Evolutionary conservation across 176 grass and related monocot species (phyloP).

Genomic region (Lolium multiflorum): DNA sequence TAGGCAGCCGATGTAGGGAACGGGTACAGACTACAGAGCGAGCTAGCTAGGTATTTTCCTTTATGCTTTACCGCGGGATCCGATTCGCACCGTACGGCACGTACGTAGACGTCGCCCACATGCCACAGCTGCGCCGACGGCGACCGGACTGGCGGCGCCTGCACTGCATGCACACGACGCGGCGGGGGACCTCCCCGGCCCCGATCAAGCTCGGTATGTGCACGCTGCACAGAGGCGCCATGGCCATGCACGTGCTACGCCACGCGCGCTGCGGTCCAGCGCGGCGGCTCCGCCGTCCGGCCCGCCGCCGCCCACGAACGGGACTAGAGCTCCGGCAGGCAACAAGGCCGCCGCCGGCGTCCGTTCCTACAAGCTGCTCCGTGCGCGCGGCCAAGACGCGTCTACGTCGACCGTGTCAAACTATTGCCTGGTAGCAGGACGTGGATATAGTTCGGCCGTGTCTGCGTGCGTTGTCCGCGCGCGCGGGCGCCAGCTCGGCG

Average conservation of each 20-base stretch:
- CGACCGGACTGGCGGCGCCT: not conserved
- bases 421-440: not conserved
- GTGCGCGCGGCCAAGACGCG: not conserved
- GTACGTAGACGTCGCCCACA: too few relatives aligned
- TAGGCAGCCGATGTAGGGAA: not conserved
- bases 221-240: too few relatives aligned
- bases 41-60: too few relatives aligned
- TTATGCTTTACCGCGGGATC: too few relatives aligned
- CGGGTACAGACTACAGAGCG: not conserved
- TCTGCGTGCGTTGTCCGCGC: not conserved
- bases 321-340: not conserved
- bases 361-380: not conserved
- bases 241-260: not conserved
- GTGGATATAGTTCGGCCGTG: not conserved
- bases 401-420: not conserved
- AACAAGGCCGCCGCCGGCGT: not conserved
- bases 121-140: constrained; percentile 26
- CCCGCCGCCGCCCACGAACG: not conserved
- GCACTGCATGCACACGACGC: not conserved
- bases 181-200: too few relatives aligned
- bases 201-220: too few relatives aligned
- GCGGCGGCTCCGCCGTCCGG: not conserved
- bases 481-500: too few relatives aligned
- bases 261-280: too few relatives aligned
- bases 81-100: too few relatives aligned